phyloP scores from a whole-genome alignment of 352 stramenopile genomes.

The Pseudoperonospora humuli region DNA sequence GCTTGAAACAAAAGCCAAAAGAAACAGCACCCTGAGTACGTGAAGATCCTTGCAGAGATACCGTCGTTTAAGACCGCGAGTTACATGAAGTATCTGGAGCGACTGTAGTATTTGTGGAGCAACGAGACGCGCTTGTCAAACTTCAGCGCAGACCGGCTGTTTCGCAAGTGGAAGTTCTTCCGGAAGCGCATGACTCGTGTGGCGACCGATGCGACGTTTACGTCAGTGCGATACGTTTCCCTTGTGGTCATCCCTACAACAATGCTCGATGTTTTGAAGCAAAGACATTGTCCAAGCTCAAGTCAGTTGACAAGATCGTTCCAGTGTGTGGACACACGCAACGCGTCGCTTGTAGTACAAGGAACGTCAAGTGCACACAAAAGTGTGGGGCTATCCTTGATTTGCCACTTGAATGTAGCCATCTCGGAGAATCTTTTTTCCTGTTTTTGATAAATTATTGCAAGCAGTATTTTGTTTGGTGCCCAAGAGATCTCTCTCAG shows the following conservation, averaged over 20 bases:
- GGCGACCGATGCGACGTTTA: slow-evolving; percentile 39
- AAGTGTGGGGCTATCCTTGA: slow-evolving; percentile 14
- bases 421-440: not conserved
- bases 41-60: too few species aligned
- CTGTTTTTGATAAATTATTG: not conserved
- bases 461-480: slow-evolving; percentile 1
- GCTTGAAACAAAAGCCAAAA: too few species aligned
- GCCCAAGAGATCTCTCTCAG: slow-evolving; percentile 6
- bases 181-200: too few species aligned
- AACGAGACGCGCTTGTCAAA: too few species aligned
- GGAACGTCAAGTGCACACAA: slow-evolving; percentile 16
- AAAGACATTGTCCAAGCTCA: slow-evolving; percentile 12
- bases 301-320: slow-evolving; percentile 27
- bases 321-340: slow-evolving; percentile 27
- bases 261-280: slow-evolving; percentile 24
- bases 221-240: slow-evolving; percentile 32
- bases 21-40: too few species aligned
- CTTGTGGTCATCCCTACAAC: slow-evolving; percentile 44
- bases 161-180: too few species aligned
- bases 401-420: too few species aligned
- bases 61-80: too few species aligned
- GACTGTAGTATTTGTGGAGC: too few species aligned
- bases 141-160: too few species aligned
- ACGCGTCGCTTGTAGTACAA: slow-evolving; percentile 16
- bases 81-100: too few species aligned